Percentiles rank a stretch among this genome's conserved stretches.
Conservation (phyloP, 106 monocot genomes). For the Posidonia australis region DNA sequence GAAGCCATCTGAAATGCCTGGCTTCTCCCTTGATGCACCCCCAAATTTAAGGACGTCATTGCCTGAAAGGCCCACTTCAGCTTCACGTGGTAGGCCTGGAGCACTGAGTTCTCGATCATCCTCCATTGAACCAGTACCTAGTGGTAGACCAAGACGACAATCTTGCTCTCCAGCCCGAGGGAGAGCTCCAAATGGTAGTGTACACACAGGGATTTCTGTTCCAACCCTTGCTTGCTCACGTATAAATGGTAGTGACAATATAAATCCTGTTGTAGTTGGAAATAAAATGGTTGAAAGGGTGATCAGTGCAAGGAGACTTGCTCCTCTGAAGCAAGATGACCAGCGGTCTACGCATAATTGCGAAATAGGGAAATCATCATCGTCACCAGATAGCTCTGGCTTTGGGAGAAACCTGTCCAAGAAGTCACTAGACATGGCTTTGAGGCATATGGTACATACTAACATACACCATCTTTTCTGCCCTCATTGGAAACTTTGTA, state of each 20-base stretch:
- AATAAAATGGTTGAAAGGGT: conserved; percentile 82
- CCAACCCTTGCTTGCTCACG: conserved; percentile 37
- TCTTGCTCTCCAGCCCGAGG: conserved; percentile 79
- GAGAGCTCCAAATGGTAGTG: conserved; percentile 42
- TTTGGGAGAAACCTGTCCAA: conserved; percentile 61
- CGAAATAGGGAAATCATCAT: conserved; percentile 22
- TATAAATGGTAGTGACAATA: conserved; percentile 24
- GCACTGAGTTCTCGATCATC: conserved; percentile 52
- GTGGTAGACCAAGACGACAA: conserved; percentile 37
- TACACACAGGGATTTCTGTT: conserved; percentile 27
- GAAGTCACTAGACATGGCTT: conserved; percentile 64
- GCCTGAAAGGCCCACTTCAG: conserved; percentile 57
- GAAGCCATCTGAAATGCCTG: conserved; percentile 69
- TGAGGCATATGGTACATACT: conserved; percentile 57
- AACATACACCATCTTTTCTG: too few species aligned
- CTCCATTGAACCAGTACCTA: conserved; percentile 43
- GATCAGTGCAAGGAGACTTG: conserved; percentile 55
- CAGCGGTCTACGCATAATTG: conserved; percentile 10
- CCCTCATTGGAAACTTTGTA: neutral
- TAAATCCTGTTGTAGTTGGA: conserved; percentile 58
- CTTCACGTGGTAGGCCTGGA: conserved; percentile 63
- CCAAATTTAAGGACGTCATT: conserved; percentile 62
- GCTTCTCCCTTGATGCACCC: conserved; percentile 50
- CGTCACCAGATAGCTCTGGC: conserved; percentile 41
- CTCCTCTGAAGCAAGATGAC: conserved; percentile 60